Evolutionary conservation across 257 asterid species (phyloP).

Genomic region (Anisodus acutangulus): DNA sequence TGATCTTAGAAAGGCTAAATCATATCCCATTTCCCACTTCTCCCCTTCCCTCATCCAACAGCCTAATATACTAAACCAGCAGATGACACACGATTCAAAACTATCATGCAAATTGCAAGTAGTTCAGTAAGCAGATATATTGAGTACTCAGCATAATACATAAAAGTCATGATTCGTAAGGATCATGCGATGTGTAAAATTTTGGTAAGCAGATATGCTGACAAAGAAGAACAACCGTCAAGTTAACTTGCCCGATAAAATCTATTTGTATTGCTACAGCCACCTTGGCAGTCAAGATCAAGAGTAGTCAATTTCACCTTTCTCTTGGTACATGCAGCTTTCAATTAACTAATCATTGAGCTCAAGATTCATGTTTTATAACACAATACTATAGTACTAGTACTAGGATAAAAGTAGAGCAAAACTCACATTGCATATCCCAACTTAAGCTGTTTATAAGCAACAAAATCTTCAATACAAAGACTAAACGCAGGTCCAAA

Average conservation of each 20-base stretch:
- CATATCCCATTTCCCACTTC: background rate
- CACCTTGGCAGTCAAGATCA: slow-evolving; percentile 35
- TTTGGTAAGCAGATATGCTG: slow-evolving; percentile 37
- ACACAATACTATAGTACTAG: background rate
- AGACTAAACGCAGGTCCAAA: background rate
- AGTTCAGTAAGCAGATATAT: no score
- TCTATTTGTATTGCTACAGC: slow-evolving; percentile 36
- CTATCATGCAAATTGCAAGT: background rate
- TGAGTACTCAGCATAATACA: no score
- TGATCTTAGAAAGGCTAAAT: slow-evolving; percentile 35
- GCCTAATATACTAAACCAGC: background rate
- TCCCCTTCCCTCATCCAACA: slow-evolving; percentile 6
- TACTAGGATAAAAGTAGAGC: background rate
- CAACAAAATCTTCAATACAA: slow-evolving; percentile 28
- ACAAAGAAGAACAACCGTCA: slow-evolving; percentile 31
- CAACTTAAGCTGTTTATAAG: background rate
- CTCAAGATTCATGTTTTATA: background rate
- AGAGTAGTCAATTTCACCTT: slow-evolving; percentile 1
- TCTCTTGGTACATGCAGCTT: slow-evolving; percentile 28
- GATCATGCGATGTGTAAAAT: background rate
- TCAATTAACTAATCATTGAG: background rate
- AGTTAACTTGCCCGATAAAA: slow-evolving; percentile 31
- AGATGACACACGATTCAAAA: background rate
- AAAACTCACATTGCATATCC: slow-evolving; percentile 15
- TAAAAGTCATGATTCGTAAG: no score